Base-by-base conservation (phyloP, 768 basidiomycete genomes). In the Mycena galopus region DNA sequence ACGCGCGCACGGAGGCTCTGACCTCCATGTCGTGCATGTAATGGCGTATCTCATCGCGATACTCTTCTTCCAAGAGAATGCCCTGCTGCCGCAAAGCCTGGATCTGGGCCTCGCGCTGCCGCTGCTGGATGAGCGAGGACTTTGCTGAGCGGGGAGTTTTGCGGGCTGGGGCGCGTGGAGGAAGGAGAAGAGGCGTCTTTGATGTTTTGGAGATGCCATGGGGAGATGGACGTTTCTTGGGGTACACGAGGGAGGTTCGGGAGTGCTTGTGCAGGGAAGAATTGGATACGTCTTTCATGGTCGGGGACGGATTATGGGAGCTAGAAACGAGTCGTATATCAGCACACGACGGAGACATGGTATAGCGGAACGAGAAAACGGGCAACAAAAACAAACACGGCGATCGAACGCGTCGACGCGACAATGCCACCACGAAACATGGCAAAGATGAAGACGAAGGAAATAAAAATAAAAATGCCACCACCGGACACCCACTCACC, bases 11-110 rank as follows among this genome's bases (percentile, higher is more conserved):
- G 39, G 44, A 59, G 16, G 42, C 33, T 86, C 95, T 84, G 77
- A 98, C 98, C 95, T 99, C 97, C 96, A 98, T 98, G 81, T 94
- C 92, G 81, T 94, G 93, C 98, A 99, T 98, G 84, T 98, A 98
- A 66, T 86, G 88, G 68, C 91, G 88, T 69, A 99, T 96, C 79
- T 99, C 98, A 59, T 96, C 94, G 44, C 92, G 90, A 80, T 99
- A 99, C 82, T 99, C 97, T 79, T 96, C 95, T 84, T 99, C 98
- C 75, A 97, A 87, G 70, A 96, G 88, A 65, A 93, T 88, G 56
- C 92, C 91, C 76, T 94, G 91, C 76, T 89, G 85, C 53, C 93
- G 90, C 77, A 92, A 86, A 42, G 91, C 93, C 69, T 86, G 85
- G 53, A 92, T 89, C 79, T 93, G 93, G 19, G 87, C 88, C 71